These are phyloP conservation scores for Austroboletus niveus DNA, from an alignment of 1,284 basidiomycete genomes.

Conservation along the genomic window DNA sequence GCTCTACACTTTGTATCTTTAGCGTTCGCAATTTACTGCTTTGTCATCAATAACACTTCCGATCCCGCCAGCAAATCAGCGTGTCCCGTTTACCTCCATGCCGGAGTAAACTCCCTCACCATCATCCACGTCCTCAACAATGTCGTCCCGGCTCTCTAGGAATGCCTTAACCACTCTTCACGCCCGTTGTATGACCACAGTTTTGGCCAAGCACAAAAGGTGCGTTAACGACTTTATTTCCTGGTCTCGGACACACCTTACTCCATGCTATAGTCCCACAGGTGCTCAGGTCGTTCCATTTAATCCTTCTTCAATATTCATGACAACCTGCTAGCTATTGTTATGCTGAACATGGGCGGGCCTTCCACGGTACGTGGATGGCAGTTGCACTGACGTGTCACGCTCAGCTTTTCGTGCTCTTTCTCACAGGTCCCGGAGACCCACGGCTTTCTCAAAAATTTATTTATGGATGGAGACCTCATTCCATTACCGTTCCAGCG, in stretches of 20 bases:
- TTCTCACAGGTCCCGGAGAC: constrained; percentile 74
- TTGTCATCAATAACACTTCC: constrained; percentile 15
- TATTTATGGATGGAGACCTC: constrained; percentile 94
- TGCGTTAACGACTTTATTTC: constrained; percentile 3
- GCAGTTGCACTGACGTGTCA: background rate
- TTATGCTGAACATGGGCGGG: constrained; percentile 99
- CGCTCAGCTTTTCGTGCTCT: constrained; percentile 3
- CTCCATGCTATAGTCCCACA: constrained; percentile 26
- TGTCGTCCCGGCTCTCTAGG: constrained; percentile 13
- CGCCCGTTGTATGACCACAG: constrained; percentile 25
- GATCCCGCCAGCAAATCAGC: background rate
- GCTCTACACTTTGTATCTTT: too few species aligned
- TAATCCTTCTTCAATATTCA: background rate
- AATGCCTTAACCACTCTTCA: background rate
- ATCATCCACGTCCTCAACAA: constrained; percentile 5
- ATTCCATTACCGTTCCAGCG: constrained; percentile 95
- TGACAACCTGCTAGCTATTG: constrained; percentile 59
- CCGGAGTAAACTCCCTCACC: background rate
- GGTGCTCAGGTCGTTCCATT: constrained; percentile 11
- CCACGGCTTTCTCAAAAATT: constrained; percentile 86
- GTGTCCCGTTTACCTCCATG: background rate
- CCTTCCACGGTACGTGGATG: constrained; percentile 76
- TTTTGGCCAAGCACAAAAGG: constrained; percentile 21
- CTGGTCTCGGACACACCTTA: constrained; percentile 10
- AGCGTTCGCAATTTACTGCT: background rate